Evolutionary conservation across 2,329 filamentous ascomycete genomes (phyloP).

Genomic region (Fusarium scirpi): DNA sequence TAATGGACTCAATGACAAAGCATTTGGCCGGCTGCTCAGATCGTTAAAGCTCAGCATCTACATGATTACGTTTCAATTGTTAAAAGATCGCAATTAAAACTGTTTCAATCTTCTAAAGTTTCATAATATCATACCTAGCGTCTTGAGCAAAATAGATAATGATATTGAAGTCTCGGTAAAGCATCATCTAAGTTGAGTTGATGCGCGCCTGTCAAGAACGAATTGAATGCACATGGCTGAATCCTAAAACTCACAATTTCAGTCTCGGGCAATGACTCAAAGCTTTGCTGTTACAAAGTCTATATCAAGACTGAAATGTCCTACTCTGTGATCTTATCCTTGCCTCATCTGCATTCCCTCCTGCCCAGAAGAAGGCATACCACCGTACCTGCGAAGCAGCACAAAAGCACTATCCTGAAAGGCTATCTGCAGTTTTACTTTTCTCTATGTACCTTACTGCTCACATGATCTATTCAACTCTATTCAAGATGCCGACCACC

Average conservation of each 20-base stretch:
- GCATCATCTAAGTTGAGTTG: neutral
- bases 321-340: no score
- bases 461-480: fast-evolving
- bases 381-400: neutral
- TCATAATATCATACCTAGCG: no score
- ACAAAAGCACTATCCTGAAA: neutral
- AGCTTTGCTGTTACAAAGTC: neutral
- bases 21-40: no score
- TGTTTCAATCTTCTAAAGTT: no score
- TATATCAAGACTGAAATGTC: neutral
- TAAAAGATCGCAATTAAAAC: no score
- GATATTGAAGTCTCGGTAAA: neutral
- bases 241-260: neutral
- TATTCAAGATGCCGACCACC: neutral
- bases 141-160: no score
- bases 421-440: no score
- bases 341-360: neutral
- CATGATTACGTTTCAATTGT: no score
- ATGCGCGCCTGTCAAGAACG: neutral
- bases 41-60: no score
- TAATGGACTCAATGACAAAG: no score
- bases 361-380: neutral
- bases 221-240: neutral
- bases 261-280: neutral
- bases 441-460: no score